phyloP scores from a whole-genome alignment of 1,284 basidiomycete species.

The Takashimella tepidaria region DNA sequence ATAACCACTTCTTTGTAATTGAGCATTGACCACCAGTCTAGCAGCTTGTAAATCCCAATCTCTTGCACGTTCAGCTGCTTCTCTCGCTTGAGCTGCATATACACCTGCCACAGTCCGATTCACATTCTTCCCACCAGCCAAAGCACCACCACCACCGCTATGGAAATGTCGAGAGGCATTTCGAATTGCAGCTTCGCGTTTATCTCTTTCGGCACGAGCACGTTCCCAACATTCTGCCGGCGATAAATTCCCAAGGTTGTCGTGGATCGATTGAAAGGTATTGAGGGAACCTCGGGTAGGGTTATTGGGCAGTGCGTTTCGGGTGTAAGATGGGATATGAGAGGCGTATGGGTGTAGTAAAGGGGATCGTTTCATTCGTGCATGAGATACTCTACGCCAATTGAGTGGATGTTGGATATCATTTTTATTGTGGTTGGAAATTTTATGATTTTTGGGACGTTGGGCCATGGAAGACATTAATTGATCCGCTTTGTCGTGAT shows the following conservation, averaged over 20 bases:
- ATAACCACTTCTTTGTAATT: constrained; percentile 12
- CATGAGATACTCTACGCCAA: constrained; percentile 34
- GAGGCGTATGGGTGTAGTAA: constrained; percentile 24
- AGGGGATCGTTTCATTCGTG: constrained; percentile 1
- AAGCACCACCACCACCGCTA: constrained; percentile 6
- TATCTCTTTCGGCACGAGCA: constrained; percentile 24
- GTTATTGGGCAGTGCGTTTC: constrained; percentile 23
- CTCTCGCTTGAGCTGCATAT: constrained; percentile 39
- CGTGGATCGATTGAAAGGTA: background rate
- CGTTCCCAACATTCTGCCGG: constrained; percentile 31
- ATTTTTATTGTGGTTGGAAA: background rate
- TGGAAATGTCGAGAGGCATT: constrained; percentile 34
- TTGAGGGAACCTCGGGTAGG: constrained; percentile 19
- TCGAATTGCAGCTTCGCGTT: constrained; percentile 34
- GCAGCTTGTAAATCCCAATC: constrained; percentile 41
- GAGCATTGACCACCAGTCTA: constrained; percentile 31
- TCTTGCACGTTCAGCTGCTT: constrained; percentile 25
- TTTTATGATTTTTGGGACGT: background rate
- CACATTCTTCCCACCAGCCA: constrained; percentile 17
- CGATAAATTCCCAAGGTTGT: constrained; percentile 10
- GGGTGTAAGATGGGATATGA: constrained; percentile 32
- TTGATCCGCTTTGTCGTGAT: too few relatives aligned
- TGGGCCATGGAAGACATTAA: background rate
- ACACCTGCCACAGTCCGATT: constrained; percentile 34
- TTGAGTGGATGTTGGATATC: constrained; percentile 25